A percentile compares a stretch with the other conserved stretches of the same genome.
Conservation (phyloP, 2,329 filamentous ascomycete genomes). For the Clonostachys rosea region DNA sequence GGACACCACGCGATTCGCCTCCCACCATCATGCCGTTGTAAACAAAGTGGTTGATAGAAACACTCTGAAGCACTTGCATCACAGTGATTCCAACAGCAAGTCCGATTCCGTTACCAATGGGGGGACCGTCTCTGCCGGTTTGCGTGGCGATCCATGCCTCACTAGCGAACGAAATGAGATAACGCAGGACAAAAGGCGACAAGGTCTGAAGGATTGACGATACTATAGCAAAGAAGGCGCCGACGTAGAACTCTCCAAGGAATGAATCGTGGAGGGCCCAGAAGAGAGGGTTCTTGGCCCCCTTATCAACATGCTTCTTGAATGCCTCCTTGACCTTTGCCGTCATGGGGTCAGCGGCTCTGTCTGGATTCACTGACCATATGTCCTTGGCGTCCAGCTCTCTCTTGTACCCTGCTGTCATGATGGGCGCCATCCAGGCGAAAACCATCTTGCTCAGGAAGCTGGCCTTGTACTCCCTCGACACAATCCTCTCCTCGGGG, state of each 20-base stretch:
- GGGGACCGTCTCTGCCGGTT: constrained; percentile 48
- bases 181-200: constrained; percentile 79
- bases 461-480: constrained; percentile 66
- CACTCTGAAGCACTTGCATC: constrained; percentile 81
- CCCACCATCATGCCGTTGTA: constrained; percentile 91
- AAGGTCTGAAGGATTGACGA: constrained; percentile 76
- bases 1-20: constrained; percentile 72
- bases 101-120: constrained; percentile 73
- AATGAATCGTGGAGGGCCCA: constrained; percentile 86
- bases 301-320: constrained; percentile 58
- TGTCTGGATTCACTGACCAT: constrained; percentile 80
- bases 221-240: constrained; percentile 70
- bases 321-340: constrained; percentile 64
- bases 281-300: constrained; percentile 68
- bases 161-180: constrained; percentile 79
- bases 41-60: constrained; percentile 86
- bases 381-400: constrained; percentile 80
- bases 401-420: constrained; percentile 83
- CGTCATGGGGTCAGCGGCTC: constrained; percentile 67
- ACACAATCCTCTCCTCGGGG: constrained; percentile 47
- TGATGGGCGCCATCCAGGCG: constrained; percentile 85
- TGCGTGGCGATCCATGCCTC: constrained; percentile 68
- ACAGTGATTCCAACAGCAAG: constrained; percentile 77
- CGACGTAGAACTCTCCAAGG: constrained; percentile 77
- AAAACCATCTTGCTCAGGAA: constrained; percentile 77